Evolutionary conservation across 2,329 filamentous ascomycete genomes (phyloP), one percentile per base, ranked within the genome.

Genomic region (Cordyceps javanica): DNA sequence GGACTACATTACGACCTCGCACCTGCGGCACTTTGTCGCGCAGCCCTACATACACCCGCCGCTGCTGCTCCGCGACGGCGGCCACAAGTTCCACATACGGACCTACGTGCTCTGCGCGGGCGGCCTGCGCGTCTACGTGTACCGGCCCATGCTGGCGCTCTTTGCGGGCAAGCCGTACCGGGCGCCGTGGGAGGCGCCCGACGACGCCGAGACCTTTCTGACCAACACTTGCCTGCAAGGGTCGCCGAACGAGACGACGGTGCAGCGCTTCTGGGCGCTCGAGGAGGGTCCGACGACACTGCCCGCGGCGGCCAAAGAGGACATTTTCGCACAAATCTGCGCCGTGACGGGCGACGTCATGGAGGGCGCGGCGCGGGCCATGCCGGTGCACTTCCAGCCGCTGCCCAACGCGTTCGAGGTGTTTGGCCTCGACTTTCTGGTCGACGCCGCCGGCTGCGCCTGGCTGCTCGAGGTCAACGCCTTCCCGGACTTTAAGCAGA

Each of bases 201-300:
- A 70, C 42, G 73, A 77, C 63, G 82, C 96, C 6, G 83, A 85
- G 51, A 80, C 86, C 0, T 94, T 97, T 69, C 80, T 99, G 3
- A 99, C 94, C 45, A 99, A 99, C 71, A 97, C 94, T 2, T 99
- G 94, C 70, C 83, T 97, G 2, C 94, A 97, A 70, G 80, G 82
- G 55, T 80, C 59, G 66, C 82, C 67, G 19, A 64, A 66, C 60
- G 82, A 85, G 62, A 86, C 85, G 53, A 85, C 82, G 14, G 91
- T 96, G 10, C 80, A 81, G 8, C 76, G 82, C 0, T 96, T 96
- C 77, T 94, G 89, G 86, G 76, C 81, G 5, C 74, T 97, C 30
- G 60, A 68, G 25, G 45, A 26, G 9, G n/a, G n/a, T n/a, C n/a
- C n/a, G n/a, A n/a, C n/a, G n/a, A n/a, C n/a, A n/a, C 61, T 76